Evolutionary conservation across 2,329 filamentous ascomycete genomes (phyloP), one percentile per base, ranked within the genome.

Genomic region (Aspergillus novoparasiticus): DNA sequence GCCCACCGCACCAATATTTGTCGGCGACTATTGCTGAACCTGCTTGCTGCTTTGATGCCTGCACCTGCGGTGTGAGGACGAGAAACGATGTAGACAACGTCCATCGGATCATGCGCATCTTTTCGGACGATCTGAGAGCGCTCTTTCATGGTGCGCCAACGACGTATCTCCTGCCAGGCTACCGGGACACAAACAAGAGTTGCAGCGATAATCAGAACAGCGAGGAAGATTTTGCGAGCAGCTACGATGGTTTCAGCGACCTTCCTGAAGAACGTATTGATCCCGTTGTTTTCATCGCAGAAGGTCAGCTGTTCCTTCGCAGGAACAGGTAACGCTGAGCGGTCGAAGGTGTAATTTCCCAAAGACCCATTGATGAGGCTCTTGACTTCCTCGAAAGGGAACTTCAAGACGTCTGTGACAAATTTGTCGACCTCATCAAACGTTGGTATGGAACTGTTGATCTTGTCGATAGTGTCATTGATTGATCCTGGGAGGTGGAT

Each of bases 31-130:
- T 85, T 86, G 66, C 75, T 76, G 78, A 94, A 88, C 62, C 82
- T 84, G 58, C 85, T 85, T 8, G 91, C 87, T 23, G 91, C 70
- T 78, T 86, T 89, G 75, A 97, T 85, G 46, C 94, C 94, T 32
- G 85, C 80, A 2, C 84, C 84, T 1, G 92, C 87, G 1, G 93
- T 92, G 70, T 90, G 87, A 1, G 94, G 93, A 26, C 93, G 87
- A 39, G 92, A 94, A 36, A 90, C 88, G 68, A 97, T 90, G 79
- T 97, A 96, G 48, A 96, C 87, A 41, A 94, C 88, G 74, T 98
- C 94, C 84, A 97, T 88, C 0, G 90, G 86, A 72, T 98, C 93
- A 73, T 89, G 88, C 34, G 87, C 85, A 60, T 89, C 83, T 68
- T 85, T 82, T 53, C 84, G 81, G 69, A 96, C 85, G 36, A 93